These are phyloP conservation scores for Fusarium haematococcum DNA, from an alignment of 2,329 filamentous ascomycete species.

Conservation along the genomic window DNA sequence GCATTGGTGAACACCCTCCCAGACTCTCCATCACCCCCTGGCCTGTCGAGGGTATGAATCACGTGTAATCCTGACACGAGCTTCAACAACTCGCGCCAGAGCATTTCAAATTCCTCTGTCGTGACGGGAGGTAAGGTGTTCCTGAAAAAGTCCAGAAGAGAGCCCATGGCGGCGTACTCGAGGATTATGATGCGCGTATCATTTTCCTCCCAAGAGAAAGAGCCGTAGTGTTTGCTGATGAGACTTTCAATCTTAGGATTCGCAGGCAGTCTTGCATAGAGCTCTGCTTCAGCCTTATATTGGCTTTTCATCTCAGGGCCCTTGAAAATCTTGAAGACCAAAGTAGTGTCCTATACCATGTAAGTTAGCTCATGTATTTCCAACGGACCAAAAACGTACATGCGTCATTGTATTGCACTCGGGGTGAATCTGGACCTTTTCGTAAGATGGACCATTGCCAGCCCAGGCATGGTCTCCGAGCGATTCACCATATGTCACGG, in stretches of 20 bases:
- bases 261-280: neutral
- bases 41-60: too few relatives aligned
- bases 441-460: neutral
- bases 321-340: conserved; percentile 27
- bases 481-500: neutral
- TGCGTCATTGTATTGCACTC: neutral
- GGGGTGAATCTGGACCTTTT: too few relatives aligned
- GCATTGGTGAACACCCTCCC: neutral
- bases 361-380: neutral
- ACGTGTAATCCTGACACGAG: too few relatives aligned
- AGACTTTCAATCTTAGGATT: too few relatives aligned
- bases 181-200: conserved; percentile 1
- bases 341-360: neutral
- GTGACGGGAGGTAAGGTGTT: neutral
- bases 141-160: conserved; percentile 3
- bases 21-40: too few relatives aligned
- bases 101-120: neutral
- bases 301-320: neutral
- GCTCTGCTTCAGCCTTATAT: conserved; percentile 1
- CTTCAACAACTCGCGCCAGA: neutral
- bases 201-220: conserved; percentile 4
- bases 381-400: too few relatives aligned
- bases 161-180: conserved; percentile 6
- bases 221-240: conserved; percentile 1
- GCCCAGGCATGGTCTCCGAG: neutral